Evolutionary conservation across 345 rosid genomes (phyloP).

Genomic region (Salix udensis): DNA sequence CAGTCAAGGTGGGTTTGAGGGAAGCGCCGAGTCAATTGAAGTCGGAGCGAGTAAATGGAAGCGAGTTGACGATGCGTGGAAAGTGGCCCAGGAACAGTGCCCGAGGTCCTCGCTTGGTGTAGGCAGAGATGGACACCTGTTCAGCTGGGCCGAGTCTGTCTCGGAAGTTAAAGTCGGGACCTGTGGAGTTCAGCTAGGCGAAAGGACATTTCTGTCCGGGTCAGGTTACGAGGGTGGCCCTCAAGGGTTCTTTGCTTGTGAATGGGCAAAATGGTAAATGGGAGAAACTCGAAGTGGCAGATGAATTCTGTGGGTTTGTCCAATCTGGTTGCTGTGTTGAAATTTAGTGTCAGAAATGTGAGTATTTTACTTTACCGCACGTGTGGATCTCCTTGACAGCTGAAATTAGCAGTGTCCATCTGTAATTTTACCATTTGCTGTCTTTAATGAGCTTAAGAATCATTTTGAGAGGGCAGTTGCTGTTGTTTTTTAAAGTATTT

Average conservation of each 20-base stretch:
- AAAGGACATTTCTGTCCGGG: slow-evolving; percentile 40
- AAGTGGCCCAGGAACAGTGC: slow-evolving; percentile 19
- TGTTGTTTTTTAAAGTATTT: no score
- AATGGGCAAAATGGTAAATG: slow-evolving; percentile 36
- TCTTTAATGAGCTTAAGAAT: no score
- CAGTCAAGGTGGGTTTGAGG: slow-evolving; percentile 51
- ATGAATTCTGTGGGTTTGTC: slow-evolving; percentile 46
- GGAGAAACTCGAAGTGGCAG: slow-evolving; percentile 31
- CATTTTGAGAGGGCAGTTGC: no score
- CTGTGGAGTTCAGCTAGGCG: slow-evolving; percentile 34
- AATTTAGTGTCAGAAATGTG: slow-evolving; percentile 20
- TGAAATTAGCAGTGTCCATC: no score
- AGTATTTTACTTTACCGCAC: no score
- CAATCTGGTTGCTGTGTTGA: slow-evolving; percentile 62
- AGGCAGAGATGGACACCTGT: neutral
- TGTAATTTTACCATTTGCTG: no score
- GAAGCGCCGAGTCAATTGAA: slow-evolving; percentile 41
- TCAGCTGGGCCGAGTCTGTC: slow-evolving; percentile 8
- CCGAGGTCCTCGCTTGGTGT: slow-evolving; percentile 32
- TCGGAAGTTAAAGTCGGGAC: slow-evolving; percentile 31
- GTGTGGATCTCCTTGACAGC: no score
- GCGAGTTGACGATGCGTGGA: slow-evolving; percentile 45
- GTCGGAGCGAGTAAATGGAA: slow-evolving; percentile 44
- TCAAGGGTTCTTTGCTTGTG: slow-evolving; percentile 36
- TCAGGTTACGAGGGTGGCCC: slow-evolving; percentile 49